Base-by-base conservation (phyloP, 176 grass and related monocot species). In the Otatea glauca region DNA sequence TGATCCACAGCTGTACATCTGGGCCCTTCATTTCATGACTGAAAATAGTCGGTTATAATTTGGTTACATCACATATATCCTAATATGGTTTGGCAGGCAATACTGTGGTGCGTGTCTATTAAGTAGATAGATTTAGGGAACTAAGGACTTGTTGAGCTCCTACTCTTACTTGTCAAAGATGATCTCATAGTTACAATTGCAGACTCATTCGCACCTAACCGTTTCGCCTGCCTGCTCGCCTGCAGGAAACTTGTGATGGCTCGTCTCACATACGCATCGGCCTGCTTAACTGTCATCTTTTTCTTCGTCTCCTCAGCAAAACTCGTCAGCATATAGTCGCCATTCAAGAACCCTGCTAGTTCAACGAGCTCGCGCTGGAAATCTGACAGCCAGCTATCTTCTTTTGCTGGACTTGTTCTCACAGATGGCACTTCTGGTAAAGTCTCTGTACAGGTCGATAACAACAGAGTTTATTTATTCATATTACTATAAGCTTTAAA, bases 151-250 rank as follows among this genome's bases (percentile, higher is more conserved):
- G 45, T 4, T 10, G 83, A 49, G 11, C 50, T 49, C 45, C 39
- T 70, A 1, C 50, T 92, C 73, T 77, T 77, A 29, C 56, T 84
- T n/a, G 92, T 95, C n/a, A 98, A 50, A 53, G 92, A 93, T 17
- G 95, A 62, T 76, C 91, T 90, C 95, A 98, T 98, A 13, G 88
- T 85, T 2, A 98, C 95, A 65, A 93, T 92, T 4, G 87, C 95
- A 0, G 89, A 98, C 25, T 88, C 91, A 56, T 95, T 85, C 4
- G 91, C 91, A 0, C 91, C 95, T 13, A 93, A 32, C 9, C 74
- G 82, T 17, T 84, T 90, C 0, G 92, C 92, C 41, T 90, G 89
- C 88, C 75, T 98, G 79, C 92, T 91, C 2, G 92, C 92, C 70
- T 80, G 87, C 3, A 98, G 68, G 5, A 93, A 95, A 38, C 92